Evolutionary conservation across 176 grass and related monocot genomes (phyloP), one percentile per base, ranked within the genome.

Genomic region (Puccinellia tenuiflora): DNA sequence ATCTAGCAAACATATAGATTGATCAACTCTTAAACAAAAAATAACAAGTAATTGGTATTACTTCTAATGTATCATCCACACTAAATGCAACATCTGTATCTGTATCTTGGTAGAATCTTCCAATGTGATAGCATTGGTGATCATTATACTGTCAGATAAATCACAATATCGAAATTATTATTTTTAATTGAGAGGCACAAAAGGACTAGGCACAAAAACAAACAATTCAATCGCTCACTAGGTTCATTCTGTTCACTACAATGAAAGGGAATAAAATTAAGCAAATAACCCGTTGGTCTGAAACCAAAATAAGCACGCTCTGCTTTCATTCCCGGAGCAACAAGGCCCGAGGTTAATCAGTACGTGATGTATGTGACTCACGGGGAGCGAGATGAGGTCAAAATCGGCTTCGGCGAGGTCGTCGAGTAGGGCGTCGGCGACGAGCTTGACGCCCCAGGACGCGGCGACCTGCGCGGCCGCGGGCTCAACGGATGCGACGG

Each of bases 301-400:
- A 77, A 45, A 12, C 18, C 59, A 46, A 2, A 69, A 20, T 1
- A 69, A 59, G 7, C 14, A 29, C 5, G 3, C 21, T 4, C 35
- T 18, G 20, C 5, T 29, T 5, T 5, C 9, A 66, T 80, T 65
- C 11, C 38, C 34, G 20, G 3, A 65, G 8, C 25, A 77, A 14
- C 15, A n/a, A 7, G 24, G 21, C 17, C 5, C 2, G 6, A 9
- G 47, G 37, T 14, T 73, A 45, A 46, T 12, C 3, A 8, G 42
- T 56, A 40, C 9, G 47, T 18, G n/a, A 28, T 18, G 5, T 18
- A 35, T 18, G 11, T 13, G 11, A 83, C 89, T 73, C 78, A 94
- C 92, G 2, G 92, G 87, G 13, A 94, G 89, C 4, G 92, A 94
- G 85, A 94, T 85, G 47, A 91, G 87, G 40, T 91, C 89, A 75